These are phyloP conservation scores for Galerina sulciceps DNA, from an alignment of 768 basidiomycete species.

Conservation along the genomic window DNA sequence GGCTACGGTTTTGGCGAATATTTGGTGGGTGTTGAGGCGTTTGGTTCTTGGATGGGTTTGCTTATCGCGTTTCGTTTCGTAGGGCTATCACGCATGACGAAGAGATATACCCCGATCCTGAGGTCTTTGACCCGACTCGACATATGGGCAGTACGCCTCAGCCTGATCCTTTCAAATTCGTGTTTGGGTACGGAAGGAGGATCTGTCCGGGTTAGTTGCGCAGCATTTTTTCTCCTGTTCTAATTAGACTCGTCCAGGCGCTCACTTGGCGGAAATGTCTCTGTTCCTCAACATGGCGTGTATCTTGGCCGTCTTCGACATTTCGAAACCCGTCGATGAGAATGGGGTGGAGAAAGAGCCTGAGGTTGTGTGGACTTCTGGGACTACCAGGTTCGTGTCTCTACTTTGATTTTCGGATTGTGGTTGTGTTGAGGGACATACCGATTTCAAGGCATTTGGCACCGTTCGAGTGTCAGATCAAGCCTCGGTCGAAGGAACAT, in stretches of 20 bases:
- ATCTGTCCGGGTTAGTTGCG: conserved; percentile 28
- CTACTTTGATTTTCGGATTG: background rate
- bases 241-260: conserved; percentile 13
- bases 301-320: conserved; percentile 41
- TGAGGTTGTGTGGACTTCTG: conserved; percentile 33
- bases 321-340: conserved; percentile 36
- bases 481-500: conserved; percentile 24
- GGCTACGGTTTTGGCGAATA: conserved; percentile 31
- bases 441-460: conserved; percentile 27
- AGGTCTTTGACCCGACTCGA: conserved; percentile 38
- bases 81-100: conserved; percentile 41
- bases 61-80: background rate
- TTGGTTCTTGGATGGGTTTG: background rate
- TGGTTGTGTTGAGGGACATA: background rate
- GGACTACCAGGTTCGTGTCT: conserved; percentile 25
- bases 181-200: conserved; percentile 42
- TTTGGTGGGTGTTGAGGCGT: conserved; percentile 26
- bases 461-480: conserved; percentile 29
- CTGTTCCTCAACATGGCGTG: conserved; percentile 40
- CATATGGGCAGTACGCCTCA: conserved; percentile 33
- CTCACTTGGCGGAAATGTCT: conserved; percentile 36
- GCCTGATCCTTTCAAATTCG: conserved; percentile 32
- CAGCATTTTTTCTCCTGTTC: background rate
- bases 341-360: conserved; percentile 42
- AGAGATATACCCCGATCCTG: conserved; percentile 38